Evolutionary conservation across 768 basidiomycete species (phyloP).

Genomic region (Kwoniella dejecticola): DNA sequence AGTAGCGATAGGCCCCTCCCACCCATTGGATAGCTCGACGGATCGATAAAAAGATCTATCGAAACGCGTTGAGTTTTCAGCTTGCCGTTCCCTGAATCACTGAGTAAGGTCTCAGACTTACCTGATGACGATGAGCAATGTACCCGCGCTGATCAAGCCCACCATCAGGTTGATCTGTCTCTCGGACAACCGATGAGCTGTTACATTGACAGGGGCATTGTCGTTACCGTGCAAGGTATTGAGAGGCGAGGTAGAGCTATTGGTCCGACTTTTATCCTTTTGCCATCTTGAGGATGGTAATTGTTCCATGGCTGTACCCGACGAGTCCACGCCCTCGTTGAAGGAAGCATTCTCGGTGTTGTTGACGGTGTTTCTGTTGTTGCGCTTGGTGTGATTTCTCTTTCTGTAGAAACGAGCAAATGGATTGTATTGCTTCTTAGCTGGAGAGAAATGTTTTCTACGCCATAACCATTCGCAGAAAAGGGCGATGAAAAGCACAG

Average conservation of each 20-base stretch:
- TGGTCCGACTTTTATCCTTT: no score
- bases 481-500: conserved; percentile 58
- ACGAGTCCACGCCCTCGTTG: background rate
- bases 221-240: background rate
- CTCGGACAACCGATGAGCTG: background rate
- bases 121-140: conserved; percentile 61
- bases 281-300: background rate
- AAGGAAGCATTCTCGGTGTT: no score
- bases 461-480: conserved; percentile 60
- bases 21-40: conserved; percentile 60
- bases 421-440: background rate
- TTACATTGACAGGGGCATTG: background rate
- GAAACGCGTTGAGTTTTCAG: background rate
- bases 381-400: background rate
- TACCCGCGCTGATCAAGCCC: conserved; percentile 21
- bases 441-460: conserved; percentile 37
- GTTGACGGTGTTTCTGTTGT: no score
- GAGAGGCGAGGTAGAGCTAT: background rate
- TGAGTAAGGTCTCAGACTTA: conserved; percentile 11
- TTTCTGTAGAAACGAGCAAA: background rate
- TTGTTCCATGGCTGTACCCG: background rate
- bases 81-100: background rate
- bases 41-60: conserved; percentile 60
- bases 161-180: conserved; percentile 10
- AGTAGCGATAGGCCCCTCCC: conserved; percentile 61